Base-by-base conservation (phyloP, 2,329 filamentous ascomycete species). In the Pseudocercospora fijiensis region DNA sequence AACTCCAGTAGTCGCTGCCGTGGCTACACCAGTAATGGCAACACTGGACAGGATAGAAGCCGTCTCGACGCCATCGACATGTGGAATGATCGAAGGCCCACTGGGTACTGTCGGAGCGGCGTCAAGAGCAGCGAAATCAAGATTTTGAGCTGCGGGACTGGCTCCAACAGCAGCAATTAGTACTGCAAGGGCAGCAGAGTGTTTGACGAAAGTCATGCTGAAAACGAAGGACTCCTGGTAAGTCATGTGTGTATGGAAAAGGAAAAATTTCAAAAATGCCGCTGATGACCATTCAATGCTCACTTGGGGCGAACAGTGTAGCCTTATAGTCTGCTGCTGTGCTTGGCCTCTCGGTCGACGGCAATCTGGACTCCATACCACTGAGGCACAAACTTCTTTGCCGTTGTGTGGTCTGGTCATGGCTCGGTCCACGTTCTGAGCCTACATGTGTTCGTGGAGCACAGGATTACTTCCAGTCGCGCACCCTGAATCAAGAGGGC, bases 31-130 rank as follows among this genome's bases (percentile, higher is more conserved):
- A 30, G 64, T 59, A 51, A 67, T 67, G 26, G 65, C 58, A 49
- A 70, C 63, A 47, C 58, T 66, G 60, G 70, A 70, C 58, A 61
- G 47, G 1, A 70, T 52, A 22, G 64, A 62, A 4, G 68, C 68
- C 16, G 64, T 69, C 47, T 69, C 64, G 11, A 47, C 49, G 16
- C 61, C 66, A 24, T 63, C 59, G 20, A 33, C 60, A 24, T 63
- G 53, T 13, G 57, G 61, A 20, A 64, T 57, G 6, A 55, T 41
- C 11, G 58, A 55, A 18, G 68, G 68, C 7, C 68, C 70, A 18
- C 57, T 62, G n/a, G 70, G 52, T 2, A 70, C 63, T n/a, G 60
- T 65, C 7, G 68, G 67, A 27, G 68, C 70, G 52, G 65, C 63
- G 18, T 61, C 58, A 11, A 71, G 61, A 24, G 47, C 52, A 24